Evolutionary conservation across 805 yeast species (phyloP), one percentile per base, ranked within the genome.

Genomic region (Candida tallmaniae): DNA sequence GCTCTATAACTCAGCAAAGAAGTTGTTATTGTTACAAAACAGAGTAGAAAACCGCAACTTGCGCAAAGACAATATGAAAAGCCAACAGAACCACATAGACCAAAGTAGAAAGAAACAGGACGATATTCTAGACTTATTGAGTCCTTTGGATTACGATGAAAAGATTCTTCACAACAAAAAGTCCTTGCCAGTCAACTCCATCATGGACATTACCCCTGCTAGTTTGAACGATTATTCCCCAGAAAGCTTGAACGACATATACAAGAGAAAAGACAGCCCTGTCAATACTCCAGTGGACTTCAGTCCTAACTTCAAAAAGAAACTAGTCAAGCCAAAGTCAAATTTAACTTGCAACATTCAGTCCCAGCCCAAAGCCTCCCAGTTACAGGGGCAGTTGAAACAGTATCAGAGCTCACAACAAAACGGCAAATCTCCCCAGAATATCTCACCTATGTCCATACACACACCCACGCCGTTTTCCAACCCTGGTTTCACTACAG

Each of bases 1-100:
- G 43, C 60, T 66, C 23, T 64, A 65, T 41, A 44, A 56, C 46
- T 65, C 68, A 20, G 73, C 70, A 7, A 62, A 59, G 40, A 61
- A 58, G 36, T 49, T 66, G 20, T 47, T 66, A 30, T 49, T 62
- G 13, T 51, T 66, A 27, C 66, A 65, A 38, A 55, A 63, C 4
- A 44, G 73, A 29, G 62, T 65, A 18, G 65, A 60, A 36, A 64
- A 66, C 44, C 48, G 70, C 27, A 60, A 57, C 26, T 36, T 58
- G 7, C 46, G 73, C 13, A 62, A 62, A 40, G 62, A 60, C 12
- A 48, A 46, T 33, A 23, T 20, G 20, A 49, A 50, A 25, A 35
- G 47, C 14, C 71, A 64, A 40, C 38, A 41, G 15, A 46, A 25
- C 16, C 40, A 36, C 29, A 68, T 63, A 37, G n/a, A n/a, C n/a